Conservation (phyloP, 768 basidiomycete species). For the Suillus discolor region DNA sequence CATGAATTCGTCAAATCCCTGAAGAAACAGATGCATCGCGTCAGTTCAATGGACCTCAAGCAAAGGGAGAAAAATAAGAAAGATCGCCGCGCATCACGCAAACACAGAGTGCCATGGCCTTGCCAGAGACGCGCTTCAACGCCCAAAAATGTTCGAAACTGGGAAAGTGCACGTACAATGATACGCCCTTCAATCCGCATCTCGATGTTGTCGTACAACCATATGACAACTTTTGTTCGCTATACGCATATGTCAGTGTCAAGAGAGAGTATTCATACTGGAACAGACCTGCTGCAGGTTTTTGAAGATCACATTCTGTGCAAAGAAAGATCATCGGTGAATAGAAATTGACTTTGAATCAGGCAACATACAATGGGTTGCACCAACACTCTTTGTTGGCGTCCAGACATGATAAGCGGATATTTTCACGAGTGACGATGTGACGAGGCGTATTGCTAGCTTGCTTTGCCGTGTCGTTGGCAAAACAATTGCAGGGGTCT, state of each 20-base stretch:
- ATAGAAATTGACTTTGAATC: slow-evolving; percentile 2
- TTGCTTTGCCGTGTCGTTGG: neutral
- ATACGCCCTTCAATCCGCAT: slow-evolving; percentile 97
- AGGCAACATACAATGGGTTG: slow-evolving; percentile 88
- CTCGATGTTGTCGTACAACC: slow-evolving; percentile 96
- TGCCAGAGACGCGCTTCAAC: slow-evolving; percentile 42
- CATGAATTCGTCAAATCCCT: slow-evolving; percentile 99
- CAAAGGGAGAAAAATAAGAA: slow-evolving; percentile 11
- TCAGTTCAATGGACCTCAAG: slow-evolving; percentile 25
- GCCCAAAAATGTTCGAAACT: slow-evolving; percentile 31
- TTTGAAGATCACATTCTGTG: slow-evolving; percentile 96
- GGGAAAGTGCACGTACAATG: slow-evolving; percentile 66
- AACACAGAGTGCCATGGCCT: slow-evolving; percentile 32
- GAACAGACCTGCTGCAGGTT: slow-evolving; percentile 79
- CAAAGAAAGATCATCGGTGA: slow-evolving; percentile 14
- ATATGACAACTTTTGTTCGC: slow-evolving; percentile 86
- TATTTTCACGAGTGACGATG: slow-evolving; percentile 9
- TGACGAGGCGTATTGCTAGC: slow-evolving; percentile 4
- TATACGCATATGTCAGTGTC: slow-evolving; percentile 34
- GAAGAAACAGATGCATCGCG: slow-evolving; percentile 16
- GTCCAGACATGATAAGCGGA: slow-evolving; percentile 74
- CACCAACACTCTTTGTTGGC: slow-evolving; percentile 97
- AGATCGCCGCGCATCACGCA: slow-evolving; percentile 12
- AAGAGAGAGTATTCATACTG: neutral
- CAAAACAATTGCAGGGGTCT: slow-evolving; percentile 5